Base-by-base conservation (phyloP, 1,284 basidiomycete species). In the Moesziomyces globuligerus region DNA sequence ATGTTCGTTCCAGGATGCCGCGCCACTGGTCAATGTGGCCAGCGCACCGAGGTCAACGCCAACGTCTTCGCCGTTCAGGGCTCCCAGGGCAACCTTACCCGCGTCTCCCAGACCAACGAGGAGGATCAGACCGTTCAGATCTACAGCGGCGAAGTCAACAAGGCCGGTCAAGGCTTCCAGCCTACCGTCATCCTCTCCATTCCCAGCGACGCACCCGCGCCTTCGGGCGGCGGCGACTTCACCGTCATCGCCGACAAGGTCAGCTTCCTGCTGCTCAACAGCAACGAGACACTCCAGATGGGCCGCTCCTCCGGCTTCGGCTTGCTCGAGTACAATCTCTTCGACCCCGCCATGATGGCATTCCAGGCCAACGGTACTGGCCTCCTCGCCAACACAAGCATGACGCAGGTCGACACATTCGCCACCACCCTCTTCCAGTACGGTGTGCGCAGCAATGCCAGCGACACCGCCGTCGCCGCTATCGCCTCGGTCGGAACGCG, bases 1-100 rank as follows among this genome's bases (percentile, higher is more conserved):
- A 81, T 98, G 53, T 86, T 91, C 58, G 87, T 95, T 23, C 95
- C 95, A 0, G 94, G 94, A 11, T 98, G 95, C 83, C 84, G 85
- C 3, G 84, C 89, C 55, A 87, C 93, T 74, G 88, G 90, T 61
- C 91, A 95, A 78, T 98, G 95, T 79, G 85, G 83, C 20, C 83
- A 86, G 23, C 89, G 96, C 15, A 96, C 94, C 0, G 88, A 88
- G 1, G 92, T 97, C 47, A 86, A 90, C 70, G 87, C 95, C 54
- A 90, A 89, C 5, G 89, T 96, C 18, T 92, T 91, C 82, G 91
- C 93, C 9, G 52, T 67, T 15, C 38, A 67, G 40, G 54, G 55
- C 10, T 67, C 69, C 0, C 51, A 59, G 21, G 69, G 69, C 48
- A 59, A 65, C 23, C 90, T 91, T 0, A 88, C 84, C 71, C 55